Evolutionary conservation across 768 basidiomycete genomes (phyloP), one percentile per base, ranked within the genome.

Genomic region (Mycena pura): DNA sequence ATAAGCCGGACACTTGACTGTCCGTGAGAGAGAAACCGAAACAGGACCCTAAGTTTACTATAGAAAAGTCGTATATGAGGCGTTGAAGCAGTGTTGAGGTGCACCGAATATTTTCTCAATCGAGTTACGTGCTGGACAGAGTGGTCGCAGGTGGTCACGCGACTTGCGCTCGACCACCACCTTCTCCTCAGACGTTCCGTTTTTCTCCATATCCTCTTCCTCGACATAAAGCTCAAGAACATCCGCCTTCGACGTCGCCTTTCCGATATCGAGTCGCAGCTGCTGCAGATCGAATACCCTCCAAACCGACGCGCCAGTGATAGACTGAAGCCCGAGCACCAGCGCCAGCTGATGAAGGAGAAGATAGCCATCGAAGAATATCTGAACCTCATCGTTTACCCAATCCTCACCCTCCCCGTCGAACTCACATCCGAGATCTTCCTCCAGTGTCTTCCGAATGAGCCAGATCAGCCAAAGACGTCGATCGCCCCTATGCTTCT

Each of bases 371-470:
- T 52, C 13, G 9, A 52, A n/a, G n/a, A 29, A 15, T 41, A 38
- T 27, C 27, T 52, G 2, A n/a, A 27, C 9, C 39, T 28, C 39
- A 41, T 41, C 39, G 11, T 52, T 9, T 52, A 52, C 24, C 39
- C 51, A 2, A 52, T 52, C 13, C 39, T 52, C 39, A 52, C 28
- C 17, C n/a, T 52, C 13, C 51, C 51, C 13, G 19, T 52, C 17
- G 51, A 52, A 41, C 2, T 52, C 28, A 40, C 51, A 15, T 40
- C 39, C 39, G 51, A 53, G 51, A 53, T 53, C 29, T 53, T 53
- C 15, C 19, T 53, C 43, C 51, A 53, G 39, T 53, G 51, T 22
- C 28, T 52, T 40, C 13, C 51, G 2, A 21, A 25, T 14, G 13
- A 41, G 19, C 19, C 50, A 28, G 49, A 8, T 31, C 39, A 15